phyloP scores from a whole-genome alignment of 202 grass and related monocot species.

The Panicum virgatum region DNA sequence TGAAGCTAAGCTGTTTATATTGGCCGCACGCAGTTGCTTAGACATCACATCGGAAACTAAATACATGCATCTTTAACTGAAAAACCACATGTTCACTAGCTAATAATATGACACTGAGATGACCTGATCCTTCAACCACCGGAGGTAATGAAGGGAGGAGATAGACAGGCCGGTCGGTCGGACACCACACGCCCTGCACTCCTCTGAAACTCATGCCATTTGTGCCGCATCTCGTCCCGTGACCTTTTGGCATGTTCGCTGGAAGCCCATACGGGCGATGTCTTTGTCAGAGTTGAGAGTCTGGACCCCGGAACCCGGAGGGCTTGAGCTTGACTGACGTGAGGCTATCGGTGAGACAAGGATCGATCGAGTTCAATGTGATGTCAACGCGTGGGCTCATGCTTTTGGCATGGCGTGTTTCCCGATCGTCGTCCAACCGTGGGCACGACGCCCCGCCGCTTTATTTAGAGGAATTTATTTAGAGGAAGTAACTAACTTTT shows the following conservation, averaged over 20 bases:
- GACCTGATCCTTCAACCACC: background rate
- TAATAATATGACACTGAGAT: background rate
- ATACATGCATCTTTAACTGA: background rate
- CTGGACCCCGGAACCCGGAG: background rate
- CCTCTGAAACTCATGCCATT: background rate
- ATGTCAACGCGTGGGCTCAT: background rate
- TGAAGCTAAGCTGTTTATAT: background rate
- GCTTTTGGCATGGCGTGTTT: background rate
- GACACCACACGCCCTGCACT: background rate
- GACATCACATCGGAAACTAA: background rate
- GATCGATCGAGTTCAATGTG: background rate
- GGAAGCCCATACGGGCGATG: background rate
- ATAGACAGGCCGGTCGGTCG: background rate
- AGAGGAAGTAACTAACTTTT: too few species aligned
- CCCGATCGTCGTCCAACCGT: background rate
- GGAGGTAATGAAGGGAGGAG: background rate
- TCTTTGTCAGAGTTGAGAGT: background rate
- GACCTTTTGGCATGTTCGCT: background rate
- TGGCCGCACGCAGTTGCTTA: background rate
- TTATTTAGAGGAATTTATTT: too few species aligned
- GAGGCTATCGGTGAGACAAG: background rate
- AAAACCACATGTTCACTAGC: background rate
- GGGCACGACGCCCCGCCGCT: too few species aligned
- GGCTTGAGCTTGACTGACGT: too few species aligned
- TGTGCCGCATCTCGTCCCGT: background rate